phyloP scores from a whole-genome alignment of 805 yeast genomes.

The Jamesozyma hellenica region DNA sequence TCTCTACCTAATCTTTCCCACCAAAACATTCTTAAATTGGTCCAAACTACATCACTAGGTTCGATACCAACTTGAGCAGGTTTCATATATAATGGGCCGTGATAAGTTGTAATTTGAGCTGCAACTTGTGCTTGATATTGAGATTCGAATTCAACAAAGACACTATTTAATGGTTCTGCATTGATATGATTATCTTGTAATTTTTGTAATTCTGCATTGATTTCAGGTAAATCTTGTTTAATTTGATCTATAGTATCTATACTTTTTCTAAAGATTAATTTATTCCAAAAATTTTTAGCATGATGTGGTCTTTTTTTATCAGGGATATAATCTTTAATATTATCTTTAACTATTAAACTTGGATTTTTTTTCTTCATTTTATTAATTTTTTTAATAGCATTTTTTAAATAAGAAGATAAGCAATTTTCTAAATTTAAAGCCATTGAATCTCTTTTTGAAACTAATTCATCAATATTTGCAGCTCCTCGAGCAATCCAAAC shows the following conservation, averaged over 20 bases:
- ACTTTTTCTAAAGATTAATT: slow-evolving; percentile 41
- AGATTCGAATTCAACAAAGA: slow-evolving; percentile 68
- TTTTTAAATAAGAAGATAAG: slow-evolving; percentile 44
- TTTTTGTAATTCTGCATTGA: slow-evolving; percentile 46
- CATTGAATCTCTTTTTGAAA: slow-evolving; percentile 48
- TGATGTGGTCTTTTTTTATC: slow-evolving; percentile 58
- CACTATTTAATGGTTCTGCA: slow-evolving; percentile 61
- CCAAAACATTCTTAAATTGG: slow-evolving; percentile 68
- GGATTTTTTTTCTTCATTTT: slow-evolving; percentile 56
- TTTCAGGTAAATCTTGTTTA: slow-evolving; percentile 43
- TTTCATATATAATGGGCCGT: slow-evolving; percentile 51
- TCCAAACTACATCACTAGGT: slow-evolving; percentile 58
- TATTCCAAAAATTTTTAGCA: slow-evolving; percentile 26
- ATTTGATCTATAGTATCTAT: slow-evolving; percentile 54
- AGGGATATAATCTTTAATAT: slow-evolving; percentile 50
- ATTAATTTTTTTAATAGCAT: slow-evolving; percentile 51
- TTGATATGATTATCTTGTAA: slow-evolving; percentile 43
- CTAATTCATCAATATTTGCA: slow-evolving; percentile 43
- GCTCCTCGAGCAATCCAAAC: slow-evolving; percentile 71
- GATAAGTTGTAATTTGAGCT: slow-evolving; percentile 51
- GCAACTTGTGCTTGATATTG: slow-evolving; percentile 72
- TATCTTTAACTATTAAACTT: slow-evolving; percentile 34
- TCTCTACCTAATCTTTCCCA: slow-evolving; percentile 59
- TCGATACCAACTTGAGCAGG: slow-evolving; percentile 56
- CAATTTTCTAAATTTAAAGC: slow-evolving; percentile 60